phyloP scores from a whole-genome alignment of 2,329 filamentous ascomycete genomes.

The Clarireedia hainanense region DNA sequence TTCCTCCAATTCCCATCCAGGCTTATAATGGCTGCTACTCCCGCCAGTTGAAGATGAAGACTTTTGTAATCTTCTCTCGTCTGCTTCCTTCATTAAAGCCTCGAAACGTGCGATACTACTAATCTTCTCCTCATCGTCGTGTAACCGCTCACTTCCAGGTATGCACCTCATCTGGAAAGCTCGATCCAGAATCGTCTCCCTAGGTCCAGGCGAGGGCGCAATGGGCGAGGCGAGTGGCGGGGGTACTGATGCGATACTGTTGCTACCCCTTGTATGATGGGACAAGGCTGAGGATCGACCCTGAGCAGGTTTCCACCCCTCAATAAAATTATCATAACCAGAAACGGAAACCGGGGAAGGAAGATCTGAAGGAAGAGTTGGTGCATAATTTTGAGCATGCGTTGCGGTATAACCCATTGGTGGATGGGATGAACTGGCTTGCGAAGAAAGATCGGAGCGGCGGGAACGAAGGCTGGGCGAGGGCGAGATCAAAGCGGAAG shows the following conservation, averaged over 20 bases:
- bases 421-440: slow-evolving; percentile 26
- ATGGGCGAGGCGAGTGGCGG: slow-evolving; percentile 29
- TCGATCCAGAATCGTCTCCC: slow-evolving; percentile 60
- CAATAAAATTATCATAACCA: slow-evolving; percentile 49
- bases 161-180: slow-evolving; percentile 58
- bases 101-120: slow-evolving; percentile 59
- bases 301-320: slow-evolving; percentile 53
- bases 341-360: slow-evolving; percentile 45
- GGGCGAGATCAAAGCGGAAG: slow-evolving; percentile 46
- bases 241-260: slow-evolving; percentile 45
- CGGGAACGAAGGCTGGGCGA: slow-evolving; percentile 54
- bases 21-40: slow-evolving; percentile 18
- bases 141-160: slow-evolving; percentile 47
- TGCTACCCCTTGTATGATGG: slow-evolving; percentile 44
- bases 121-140: slow-evolving; percentile 51
- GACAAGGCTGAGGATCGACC: slow-evolving; percentile 51
- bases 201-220: slow-evolving; percentile 37
- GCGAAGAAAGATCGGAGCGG: slow-evolving; percentile 51
- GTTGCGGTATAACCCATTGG: slow-evolving; percentile 40
- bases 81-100: slow-evolving; percentile 54
- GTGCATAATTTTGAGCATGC: slow-evolving; percentile 38
- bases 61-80: slow-evolving; percentile 36
- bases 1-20: slow-evolving; percentile 24
- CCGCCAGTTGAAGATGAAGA: slow-evolving; percentile 1
- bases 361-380: slow-evolving; percentile 44